These are phyloP conservation scores for Hansenula lynferdii DNA, from an alignment of 1,139 yeast species.

Conservation along the genomic window DNA sequence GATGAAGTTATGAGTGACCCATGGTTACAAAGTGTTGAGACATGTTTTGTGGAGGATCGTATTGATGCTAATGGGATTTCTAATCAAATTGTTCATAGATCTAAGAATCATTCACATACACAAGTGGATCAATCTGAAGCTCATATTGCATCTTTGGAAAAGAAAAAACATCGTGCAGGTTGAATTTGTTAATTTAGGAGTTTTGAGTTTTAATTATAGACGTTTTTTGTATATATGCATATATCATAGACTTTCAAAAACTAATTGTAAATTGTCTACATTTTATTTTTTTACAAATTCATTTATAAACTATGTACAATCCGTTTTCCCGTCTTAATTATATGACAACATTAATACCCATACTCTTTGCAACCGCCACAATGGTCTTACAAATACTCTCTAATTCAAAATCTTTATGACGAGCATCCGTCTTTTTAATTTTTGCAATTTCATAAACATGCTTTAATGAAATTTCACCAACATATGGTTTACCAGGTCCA, in stretches of 20 bases:
- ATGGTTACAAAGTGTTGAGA: conserved; percentile 63
- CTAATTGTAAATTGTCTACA: background rate
- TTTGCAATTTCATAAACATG: conserved; percentile 95
- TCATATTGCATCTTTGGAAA: conserved; percentile 89
- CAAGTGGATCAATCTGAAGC: conserved; percentile 92
- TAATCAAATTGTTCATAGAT: conserved; percentile 27
- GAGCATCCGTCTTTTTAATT: conserved; percentile 81
- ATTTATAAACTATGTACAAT: background rate
- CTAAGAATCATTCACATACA: conserved; percentile 72
- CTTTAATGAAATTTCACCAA: conserved; percentile 77
- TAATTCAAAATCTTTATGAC: conserved; percentile 67
- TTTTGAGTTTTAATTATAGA: too few species aligned
- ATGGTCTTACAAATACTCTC: conserved; percentile 78
- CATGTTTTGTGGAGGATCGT: conserved; percentile 59
- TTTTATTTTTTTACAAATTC: background rate
- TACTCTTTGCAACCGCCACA: conserved; percentile 79
- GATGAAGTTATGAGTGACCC: conserved; percentile 78
- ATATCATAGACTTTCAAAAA: too few species aligned
- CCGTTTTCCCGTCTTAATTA: conserved; percentile 25
- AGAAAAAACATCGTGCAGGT: conserved; percentile 41
- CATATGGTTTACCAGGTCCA: conserved; percentile 48
- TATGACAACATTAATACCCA: conserved; percentile 80
- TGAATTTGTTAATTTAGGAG: background rate
- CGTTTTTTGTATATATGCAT: background rate
- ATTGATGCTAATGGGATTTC: conserved; percentile 30